Evolutionary conservation across 2,329 filamentous ascomycete genomes (phyloP).

Genomic region (Alternaria arborescens): DNA sequence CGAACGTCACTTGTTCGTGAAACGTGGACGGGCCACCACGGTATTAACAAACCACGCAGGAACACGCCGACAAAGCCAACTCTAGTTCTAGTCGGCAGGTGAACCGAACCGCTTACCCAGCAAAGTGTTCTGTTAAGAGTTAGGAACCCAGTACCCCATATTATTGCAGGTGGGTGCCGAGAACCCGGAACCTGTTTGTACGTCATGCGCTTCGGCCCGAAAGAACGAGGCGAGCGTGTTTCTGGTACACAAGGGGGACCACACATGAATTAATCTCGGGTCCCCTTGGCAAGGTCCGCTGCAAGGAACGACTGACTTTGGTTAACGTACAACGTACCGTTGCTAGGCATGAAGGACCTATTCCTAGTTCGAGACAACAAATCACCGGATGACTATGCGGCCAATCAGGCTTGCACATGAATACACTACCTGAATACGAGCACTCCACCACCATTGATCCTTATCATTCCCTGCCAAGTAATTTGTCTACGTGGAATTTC

Average conservation of each 20-base stretch:
- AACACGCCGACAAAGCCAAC: not conserved
- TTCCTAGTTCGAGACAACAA: conserved; percentile 4
- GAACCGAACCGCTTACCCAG: not conserved
- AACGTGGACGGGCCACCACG: not conserved
- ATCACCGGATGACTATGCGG: conserved; percentile 2
- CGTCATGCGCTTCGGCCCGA: conserved; percentile 20
- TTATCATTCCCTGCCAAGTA: not conserved
- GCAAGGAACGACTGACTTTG: not conserved
- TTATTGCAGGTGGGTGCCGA: conserved; percentile 1
- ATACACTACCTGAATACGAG: not conserved
- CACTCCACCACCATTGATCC: conserved; percentile 3
- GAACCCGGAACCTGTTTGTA: not conserved
- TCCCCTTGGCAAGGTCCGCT: not conserved
- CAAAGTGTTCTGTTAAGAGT: not conserved
- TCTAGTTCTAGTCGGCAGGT: not conserved
- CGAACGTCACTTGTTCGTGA: not conserved
- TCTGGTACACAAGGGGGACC: not conserved
- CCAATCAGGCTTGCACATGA: not conserved
- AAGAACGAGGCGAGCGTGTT: conserved; percentile 1
- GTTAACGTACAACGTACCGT: too few relatives aligned
- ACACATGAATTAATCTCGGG: conserved; percentile 2
- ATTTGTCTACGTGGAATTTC: not conserved
- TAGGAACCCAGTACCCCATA: not conserved
- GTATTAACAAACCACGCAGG: not conserved
- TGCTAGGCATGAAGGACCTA: not conserved